Evolutionary conservation across 257 asterid genomes (phyloP), one percentile per base, ranked within the genome.

Genomic region (Verbascum thapsus): DNA sequence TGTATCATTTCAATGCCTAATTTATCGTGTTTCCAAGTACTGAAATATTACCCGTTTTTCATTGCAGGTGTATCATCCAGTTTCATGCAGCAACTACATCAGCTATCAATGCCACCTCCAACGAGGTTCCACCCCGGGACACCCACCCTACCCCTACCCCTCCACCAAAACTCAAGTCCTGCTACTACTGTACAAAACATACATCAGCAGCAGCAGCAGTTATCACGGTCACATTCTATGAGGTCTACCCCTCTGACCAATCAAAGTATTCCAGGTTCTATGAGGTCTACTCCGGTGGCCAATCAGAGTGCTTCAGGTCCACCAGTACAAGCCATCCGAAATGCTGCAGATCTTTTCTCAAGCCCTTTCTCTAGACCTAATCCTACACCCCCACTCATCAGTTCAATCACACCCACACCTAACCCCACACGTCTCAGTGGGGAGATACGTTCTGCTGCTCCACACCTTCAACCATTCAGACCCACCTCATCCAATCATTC

Each of bases 381-480:
- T 73, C 70, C 75, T 55, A 11, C 66, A 53, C 92, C 96, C 3
- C 96, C 84, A 9, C 68, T 61, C 72, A 84, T 91, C 48, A 50
- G 78, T 55, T 69, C 85, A 68, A 64, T 85, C 57, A 78, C 85
- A 42, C 83, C 89, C 57, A 43, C 80, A 8, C 61, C 66, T 39
- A 74, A 69, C 71, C 70, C 75, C 32, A 26, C 32, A 42, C 90
- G 82, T 59, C 53, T 53, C 10, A 72, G 72, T 41, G 81, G 81
- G 10, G 91, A 80, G 35, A 23, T 75, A 13, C 91, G 96, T 54
- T 69, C 91, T 54, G 70, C 58, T 6, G 85, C 88, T 47, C 91
- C 94, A 8, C 96, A 88, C 61, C 96, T 86, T 72, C 91, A 81
- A 55, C 68, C 88, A 7, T 79, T 67, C 74, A 77, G 95, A 68